These are phyloP conservation scores for Lasiodiplodia gonubiensis DNA, from an alignment of 2,329 filamentous ascomycete genomes.

Conservation along the genomic window DNA sequence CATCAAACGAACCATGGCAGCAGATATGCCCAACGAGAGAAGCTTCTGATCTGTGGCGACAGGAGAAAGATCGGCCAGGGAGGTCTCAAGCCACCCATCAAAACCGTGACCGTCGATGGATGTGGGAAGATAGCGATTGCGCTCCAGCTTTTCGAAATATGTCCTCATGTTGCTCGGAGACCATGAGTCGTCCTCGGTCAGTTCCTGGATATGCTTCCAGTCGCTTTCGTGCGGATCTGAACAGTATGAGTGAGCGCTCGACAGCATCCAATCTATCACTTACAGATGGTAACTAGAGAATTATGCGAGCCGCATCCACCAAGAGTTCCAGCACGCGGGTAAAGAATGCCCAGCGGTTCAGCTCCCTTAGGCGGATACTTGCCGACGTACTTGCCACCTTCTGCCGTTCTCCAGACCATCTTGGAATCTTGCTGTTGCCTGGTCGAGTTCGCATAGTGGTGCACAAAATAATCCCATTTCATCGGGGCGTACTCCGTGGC, in stretches of 20 bases:
- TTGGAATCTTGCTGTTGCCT: slow-evolving; percentile 65
- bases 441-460: slow-evolving; percentile 62
- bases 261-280: not conserved
- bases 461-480: slow-evolving; percentile 69
- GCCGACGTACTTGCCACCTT: slow-evolving; percentile 60
- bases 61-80: slow-evolving; percentile 56
- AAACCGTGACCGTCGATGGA: slow-evolving; percentile 59
- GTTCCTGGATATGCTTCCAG: slow-evolving; percentile 61
- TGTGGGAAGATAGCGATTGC: slow-evolving; percentile 57
- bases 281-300: slow-evolving; percentile 62
- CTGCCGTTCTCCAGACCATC: slow-evolving; percentile 60
- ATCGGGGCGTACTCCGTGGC: slow-evolving; percentile 64
- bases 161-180: slow-evolving; percentile 62
- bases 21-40: slow-evolving; percentile 58
- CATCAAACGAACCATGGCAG: slow-evolving; percentile 50
- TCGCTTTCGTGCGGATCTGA: slow-evolving; percentile 62
- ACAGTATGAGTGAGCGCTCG: not conserved
- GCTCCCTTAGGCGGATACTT: slow-evolving; percentile 60
- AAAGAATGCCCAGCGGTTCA: slow-evolving; percentile 59
- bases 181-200: slow-evolving; percentile 68
- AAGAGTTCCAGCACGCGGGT: slow-evolving; percentile 62
- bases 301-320: slow-evolving; percentile 68
- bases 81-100: slow-evolving; percentile 58
- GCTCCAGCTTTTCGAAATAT: slow-evolving; percentile 61
- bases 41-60: slow-evolving; percentile 60